Conservation (phyloP, 2,329 filamentous ascomycete species). For the Diaporthe batatas region DNA sequence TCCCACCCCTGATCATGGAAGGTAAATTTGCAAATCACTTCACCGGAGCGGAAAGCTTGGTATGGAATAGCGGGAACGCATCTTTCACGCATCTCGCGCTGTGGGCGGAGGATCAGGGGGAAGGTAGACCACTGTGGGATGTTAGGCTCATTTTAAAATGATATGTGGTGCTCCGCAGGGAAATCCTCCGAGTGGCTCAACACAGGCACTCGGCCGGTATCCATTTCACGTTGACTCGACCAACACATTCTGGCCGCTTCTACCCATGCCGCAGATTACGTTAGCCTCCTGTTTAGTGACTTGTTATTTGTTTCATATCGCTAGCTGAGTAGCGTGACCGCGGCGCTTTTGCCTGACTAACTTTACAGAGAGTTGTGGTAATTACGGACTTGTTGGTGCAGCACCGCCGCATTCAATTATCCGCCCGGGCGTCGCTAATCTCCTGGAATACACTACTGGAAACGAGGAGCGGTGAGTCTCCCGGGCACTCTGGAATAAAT, state of each 20-base stretch:
- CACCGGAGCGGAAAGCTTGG: constrained; percentile 10
- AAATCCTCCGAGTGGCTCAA: constrained; percentile 22
- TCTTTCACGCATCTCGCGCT: constrained; percentile 9
- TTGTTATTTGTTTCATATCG: constrained; percentile 4
- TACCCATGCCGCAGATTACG: not conserved
- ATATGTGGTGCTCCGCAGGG: constrained; percentile 26
- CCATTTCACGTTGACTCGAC: constrained; percentile 27
- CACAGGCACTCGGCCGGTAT: constrained; percentile 6
- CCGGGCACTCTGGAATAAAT: not conserved
- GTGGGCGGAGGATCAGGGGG: constrained; percentile 16
- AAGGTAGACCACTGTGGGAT: not conserved
- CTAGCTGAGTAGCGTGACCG: not conserved
- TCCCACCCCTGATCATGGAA: constrained; percentile 16
- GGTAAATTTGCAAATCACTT: constrained; percentile 4
- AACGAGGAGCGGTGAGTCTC: not conserved
- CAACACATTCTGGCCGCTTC: not conserved
- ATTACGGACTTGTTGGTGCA: not conserved
- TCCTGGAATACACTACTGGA: not conserved
- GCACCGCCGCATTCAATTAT: not conserved
- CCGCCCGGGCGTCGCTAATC: constrained; percentile 31
- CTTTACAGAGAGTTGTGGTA: not conserved
- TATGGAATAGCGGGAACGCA: not conserved
- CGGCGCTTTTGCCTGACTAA: not conserved
- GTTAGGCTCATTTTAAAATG: constrained; percentile 29
- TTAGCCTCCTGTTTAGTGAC: not conserved